Evolutionary conservation across 1,139 yeast genomes (phyloP).

Genomic region (Hemisphaericaspora xylofermentans): DNA sequence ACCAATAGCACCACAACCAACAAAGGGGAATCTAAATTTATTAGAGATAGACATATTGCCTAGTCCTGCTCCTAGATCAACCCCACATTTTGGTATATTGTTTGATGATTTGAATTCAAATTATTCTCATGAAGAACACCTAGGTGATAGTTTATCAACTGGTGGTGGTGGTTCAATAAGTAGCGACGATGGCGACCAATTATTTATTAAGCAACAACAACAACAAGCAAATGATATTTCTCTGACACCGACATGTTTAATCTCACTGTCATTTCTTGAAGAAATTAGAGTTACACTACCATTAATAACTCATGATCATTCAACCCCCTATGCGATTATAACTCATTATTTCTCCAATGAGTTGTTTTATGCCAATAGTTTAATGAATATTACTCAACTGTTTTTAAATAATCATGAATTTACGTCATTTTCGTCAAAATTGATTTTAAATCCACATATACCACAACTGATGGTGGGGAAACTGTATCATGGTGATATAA

Average conservation of each 20-base stretch:
- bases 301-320: conserved; percentile 3
- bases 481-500: conserved; percentile 6
- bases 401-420: conserved; percentile 15
- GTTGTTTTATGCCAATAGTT: conserved; percentile 20
- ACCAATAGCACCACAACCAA: conserved; percentile 14
- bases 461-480: conserved; percentile 6
- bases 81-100: conserved; percentile 8
- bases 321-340: conserved; percentile 4
- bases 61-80: conserved; percentile 9
- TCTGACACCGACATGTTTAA: neutral
- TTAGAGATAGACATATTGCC: neutral
- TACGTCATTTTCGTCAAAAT: conserved; percentile 9
- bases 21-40: conserved; percentile 2
- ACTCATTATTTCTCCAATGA: conserved; percentile 18
- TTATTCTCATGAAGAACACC: conserved; percentile 1
- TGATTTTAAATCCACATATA: conserved; percentile 13
- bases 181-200: no score
- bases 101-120: conserved; percentile 4
- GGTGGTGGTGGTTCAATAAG: no score
- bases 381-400: conserved; percentile 15
- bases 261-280: conserved; percentile 1
- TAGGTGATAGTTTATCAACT: neutral
- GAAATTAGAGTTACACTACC: conserved; percentile 4
- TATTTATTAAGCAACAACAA: neutral
- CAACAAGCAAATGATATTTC: neutral